Evolutionary conservation across 306 rosid genomes (phyloP), one percentile per base, ranked within the genome.

Genomic region (Neltuma alba): DNA sequence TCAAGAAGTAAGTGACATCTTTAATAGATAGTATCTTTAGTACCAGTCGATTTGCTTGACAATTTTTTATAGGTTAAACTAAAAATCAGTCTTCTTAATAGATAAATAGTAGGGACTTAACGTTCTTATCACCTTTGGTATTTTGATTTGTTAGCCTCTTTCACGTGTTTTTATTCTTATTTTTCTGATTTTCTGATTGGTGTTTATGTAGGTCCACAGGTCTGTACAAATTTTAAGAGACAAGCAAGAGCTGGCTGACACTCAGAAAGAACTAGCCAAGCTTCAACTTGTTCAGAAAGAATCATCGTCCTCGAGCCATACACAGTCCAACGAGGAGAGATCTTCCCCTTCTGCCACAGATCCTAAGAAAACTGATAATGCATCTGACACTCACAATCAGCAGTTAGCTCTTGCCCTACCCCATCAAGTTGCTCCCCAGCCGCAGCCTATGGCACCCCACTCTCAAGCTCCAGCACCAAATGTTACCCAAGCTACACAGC

Each of bases 231-330:
- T 96, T 76, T 78, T 96, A 73, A 87, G 97, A 85, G 99, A 96
- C 91, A 96, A 93, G 80, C 99, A 96, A 86, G 99, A 96, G 80
- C 92, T 96, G 34, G 94, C 94, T 28, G 99, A 96, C 61, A 85
- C 99, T 57, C 98, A 96, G 82, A 96, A 93, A 84, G 98, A 96
- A 76, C 71, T 96, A 67, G 97, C 98, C 74, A 96, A 96, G 88
- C 97, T 91, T 85, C 99, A 95, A 83, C 93, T 85, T 79, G 90
- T 80, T 5, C 99, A 89, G 81, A 95, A 92, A 74, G 99, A 88
- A 72, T 91, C 99, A 76, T 87, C 92, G 77, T 83, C 94, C 20
- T 84, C 94, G 23, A 88, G 64, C 80, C 96, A 91, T 82, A 81
- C 92, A 2, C 97, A 93, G 47, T 80, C 92, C 69, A 91, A 84